These are phyloP conservation scores for Neurospora sp. DNA, from an alignment of 495 filamentous ascomycete species.

Conservation along the genomic window DNA sequence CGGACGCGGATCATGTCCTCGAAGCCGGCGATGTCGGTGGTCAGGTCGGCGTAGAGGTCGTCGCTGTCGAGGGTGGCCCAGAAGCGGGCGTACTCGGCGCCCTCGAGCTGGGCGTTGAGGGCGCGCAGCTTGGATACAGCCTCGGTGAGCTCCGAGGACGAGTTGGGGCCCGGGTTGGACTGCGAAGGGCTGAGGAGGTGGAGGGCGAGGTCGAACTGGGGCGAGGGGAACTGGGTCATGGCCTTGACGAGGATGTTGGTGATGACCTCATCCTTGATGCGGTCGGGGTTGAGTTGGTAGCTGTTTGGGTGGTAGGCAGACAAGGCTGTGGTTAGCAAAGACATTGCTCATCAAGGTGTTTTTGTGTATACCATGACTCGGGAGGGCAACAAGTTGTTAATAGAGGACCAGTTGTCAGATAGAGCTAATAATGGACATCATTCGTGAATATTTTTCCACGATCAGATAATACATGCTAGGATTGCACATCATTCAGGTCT, in stretches of 20 bases:
- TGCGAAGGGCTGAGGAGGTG: constrained; percentile 63
- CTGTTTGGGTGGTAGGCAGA: constrained; percentile 34
- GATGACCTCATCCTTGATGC: constrained; percentile 88
- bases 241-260: constrained; percentile 99
- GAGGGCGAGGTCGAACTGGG: constrained; percentile 88
- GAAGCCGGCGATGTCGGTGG: constrained; percentile 89
- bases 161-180: constrained; percentile 30
- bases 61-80: constrained; percentile 89
- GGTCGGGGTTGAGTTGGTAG: constrained; percentile 99
- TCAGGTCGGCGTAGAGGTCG: constrained; percentile 91
- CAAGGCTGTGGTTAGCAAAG: constrained; percentile 5
- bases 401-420: constrained; percentile 42
- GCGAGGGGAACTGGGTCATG: constrained; percentile 91
- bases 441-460: constrained; percentile 34
- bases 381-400: background rate
- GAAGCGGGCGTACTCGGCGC: constrained; percentile 80
- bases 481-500: constrained; percentile 64
- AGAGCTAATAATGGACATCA: constrained; percentile 53
- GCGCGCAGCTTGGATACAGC: constrained; percentile 79
- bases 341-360: background rate
- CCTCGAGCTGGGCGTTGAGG: constrained; percentile 77
- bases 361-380: background rate
- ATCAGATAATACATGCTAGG: constrained; percentile 81
- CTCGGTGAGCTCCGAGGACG: constrained; percentile 57
- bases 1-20: constrained; percentile 90